A percentile compares a stretch with the other conserved stretches of the same genome.
Conservation (phyloP, 2,329 filamentous ascomycete genomes). For the Cercospora sp. region DNA sequence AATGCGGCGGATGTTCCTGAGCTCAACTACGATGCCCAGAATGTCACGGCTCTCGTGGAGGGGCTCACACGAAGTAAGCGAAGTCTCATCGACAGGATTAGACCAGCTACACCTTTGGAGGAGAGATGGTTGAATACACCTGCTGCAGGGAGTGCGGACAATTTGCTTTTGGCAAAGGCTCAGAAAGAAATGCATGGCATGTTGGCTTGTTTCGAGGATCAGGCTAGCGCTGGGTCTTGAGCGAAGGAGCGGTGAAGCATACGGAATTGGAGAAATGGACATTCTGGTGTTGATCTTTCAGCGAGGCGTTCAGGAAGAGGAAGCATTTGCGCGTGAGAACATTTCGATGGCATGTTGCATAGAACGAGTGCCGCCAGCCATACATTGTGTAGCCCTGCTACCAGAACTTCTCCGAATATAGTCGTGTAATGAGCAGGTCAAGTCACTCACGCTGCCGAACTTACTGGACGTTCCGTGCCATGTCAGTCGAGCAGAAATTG, state of each 20-base stretch:
- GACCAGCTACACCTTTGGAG: slow-evolving; percentile 73
- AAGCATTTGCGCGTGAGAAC: not conserved
- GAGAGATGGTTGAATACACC: slow-evolving; percentile 56
- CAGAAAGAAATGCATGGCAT: slow-evolving; percentile 65
- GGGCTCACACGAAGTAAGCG: slow-evolving; percentile 67
- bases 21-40: slow-evolving; percentile 71
- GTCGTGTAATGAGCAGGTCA: not conserved
- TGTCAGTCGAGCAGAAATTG: not conserved
- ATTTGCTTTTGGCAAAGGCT: slow-evolving; percentile 72
- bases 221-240: not conserved
- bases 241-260: not conserved
- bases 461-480: not conserved
- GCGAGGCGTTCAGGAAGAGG: slow-evolving; percentile 2
- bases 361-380: not conserved
- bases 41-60: slow-evolving; percentile 78
- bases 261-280: not conserved
- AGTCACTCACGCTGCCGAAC: not conserved
- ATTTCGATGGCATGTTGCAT: not conserved
- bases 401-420: not conserved
- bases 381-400: not conserved
- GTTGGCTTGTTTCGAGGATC: slow-evolving; percentile 43
- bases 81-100: slow-evolving; percentile 68
- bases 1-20: slow-evolving; percentile 64
- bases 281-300: slow-evolving; percentile 2
- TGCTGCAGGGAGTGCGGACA: slow-evolving; percentile 49